A percentile compares a stretch with the other conserved stretches of the same genome.
These are phyloP conservation scores for Candolleomyces eurysporus DNA, from an alignment of 768 basidiomycete species.

Conservation along the genomic window DNA sequence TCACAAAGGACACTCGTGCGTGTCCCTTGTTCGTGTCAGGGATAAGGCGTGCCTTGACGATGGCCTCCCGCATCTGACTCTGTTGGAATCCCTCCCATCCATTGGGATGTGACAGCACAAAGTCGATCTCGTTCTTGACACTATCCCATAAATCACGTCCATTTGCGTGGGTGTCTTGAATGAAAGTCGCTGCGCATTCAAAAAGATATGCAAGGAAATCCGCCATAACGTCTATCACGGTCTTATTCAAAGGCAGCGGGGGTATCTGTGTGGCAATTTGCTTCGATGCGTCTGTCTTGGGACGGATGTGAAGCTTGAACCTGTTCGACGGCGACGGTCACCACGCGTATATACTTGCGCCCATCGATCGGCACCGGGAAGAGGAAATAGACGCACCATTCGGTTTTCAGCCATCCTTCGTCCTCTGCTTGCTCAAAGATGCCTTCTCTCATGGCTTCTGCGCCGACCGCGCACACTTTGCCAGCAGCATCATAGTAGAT, in stretches of 20 bases:
- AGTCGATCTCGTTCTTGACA: constrained; percentile 40
- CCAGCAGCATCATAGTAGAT: constrained; percentile 43
- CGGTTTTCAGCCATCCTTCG: constrained; percentile 42
- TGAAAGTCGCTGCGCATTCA: constrained; percentile 10
- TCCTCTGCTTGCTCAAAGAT: constrained; percentile 38
- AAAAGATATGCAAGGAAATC: constrained; percentile 54
- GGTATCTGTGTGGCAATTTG: constrained; percentile 8
- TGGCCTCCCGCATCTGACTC: constrained; percentile 50
- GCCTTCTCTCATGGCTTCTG: constrained; percentile 38
- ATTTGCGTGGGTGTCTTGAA: constrained; percentile 10
- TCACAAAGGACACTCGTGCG: constrained; percentile 48
- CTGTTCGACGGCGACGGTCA: constrained; percentile 10
- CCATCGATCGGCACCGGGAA: background rate
- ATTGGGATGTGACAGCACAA: constrained; percentile 60
- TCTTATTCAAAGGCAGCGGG: constrained; percentile 32
- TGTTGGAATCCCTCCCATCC: constrained; percentile 63
- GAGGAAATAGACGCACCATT: constrained; percentile 36
- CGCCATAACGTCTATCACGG: constrained; percentile 39
- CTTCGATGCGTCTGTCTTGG: constrained; percentile 1
- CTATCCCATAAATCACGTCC: constrained; percentile 7
- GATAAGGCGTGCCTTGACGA: constrained; percentile 50
- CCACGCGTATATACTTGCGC: constrained; percentile 6
- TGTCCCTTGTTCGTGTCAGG: constrained; percentile 33
- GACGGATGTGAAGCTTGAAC: constrained; percentile 26
- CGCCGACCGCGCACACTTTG: constrained; percentile 37